Evolutionary conservation across 2,329 filamentous ascomycete genomes (phyloP).

Genomic region (Arthrobotrys sinensis): DNA sequence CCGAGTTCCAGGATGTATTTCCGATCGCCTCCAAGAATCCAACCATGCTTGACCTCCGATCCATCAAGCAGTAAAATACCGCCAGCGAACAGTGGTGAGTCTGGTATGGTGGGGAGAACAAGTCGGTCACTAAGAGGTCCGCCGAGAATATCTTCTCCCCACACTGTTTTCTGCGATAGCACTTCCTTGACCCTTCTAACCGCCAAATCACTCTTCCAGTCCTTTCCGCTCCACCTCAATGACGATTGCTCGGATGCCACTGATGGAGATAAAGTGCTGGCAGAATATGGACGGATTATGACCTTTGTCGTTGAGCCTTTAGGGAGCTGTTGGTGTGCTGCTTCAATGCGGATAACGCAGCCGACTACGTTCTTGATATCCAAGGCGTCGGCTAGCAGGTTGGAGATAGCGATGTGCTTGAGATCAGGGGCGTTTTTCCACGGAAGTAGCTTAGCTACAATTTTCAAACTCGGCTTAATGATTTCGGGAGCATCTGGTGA

Average conservation of each 20-base stretch:
- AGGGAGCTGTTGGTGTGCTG: slow-evolving; percentile 80
- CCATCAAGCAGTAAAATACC: slow-evolving; percentile 83
- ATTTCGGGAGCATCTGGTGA: slow-evolving; percentile 68
- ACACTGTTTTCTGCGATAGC: slow-evolving; percentile 61
- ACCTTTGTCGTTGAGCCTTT: slow-evolving; percentile 78
- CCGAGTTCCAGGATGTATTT: slow-evolving; percentile 59
- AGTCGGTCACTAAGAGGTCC: slow-evolving; percentile 93
- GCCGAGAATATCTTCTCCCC: slow-evolving; percentile 75
- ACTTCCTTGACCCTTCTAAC: slow-evolving; percentile 63
- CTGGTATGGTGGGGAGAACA: slow-evolving; percentile 76
- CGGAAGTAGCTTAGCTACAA: slow-evolving; percentile 81
- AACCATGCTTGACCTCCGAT: slow-evolving; percentile 69
- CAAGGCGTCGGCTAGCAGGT: slow-evolving; percentile 80
- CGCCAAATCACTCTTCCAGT: slow-evolving; percentile 63
- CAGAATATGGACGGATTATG: slow-evolving; percentile 84
- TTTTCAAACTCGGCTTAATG: slow-evolving; percentile 68
- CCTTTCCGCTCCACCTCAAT: slow-evolving; percentile 62
- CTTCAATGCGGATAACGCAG: slow-evolving; percentile 87
- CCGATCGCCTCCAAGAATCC: slow-evolving; percentile 76
- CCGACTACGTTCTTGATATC: slow-evolving; percentile 80
- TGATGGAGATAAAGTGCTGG: slow-evolving; percentile 44
- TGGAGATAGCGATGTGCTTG: slow-evolving; percentile 84
- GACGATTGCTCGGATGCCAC: slow-evolving; percentile 55
- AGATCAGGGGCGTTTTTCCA: slow-evolving; percentile 92
- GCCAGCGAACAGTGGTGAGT: slow-evolving; percentile 74